Evolutionary conservation across 1,139 yeast species (phyloP).

Genomic region (Arxiozyma slooffiae): DNA sequence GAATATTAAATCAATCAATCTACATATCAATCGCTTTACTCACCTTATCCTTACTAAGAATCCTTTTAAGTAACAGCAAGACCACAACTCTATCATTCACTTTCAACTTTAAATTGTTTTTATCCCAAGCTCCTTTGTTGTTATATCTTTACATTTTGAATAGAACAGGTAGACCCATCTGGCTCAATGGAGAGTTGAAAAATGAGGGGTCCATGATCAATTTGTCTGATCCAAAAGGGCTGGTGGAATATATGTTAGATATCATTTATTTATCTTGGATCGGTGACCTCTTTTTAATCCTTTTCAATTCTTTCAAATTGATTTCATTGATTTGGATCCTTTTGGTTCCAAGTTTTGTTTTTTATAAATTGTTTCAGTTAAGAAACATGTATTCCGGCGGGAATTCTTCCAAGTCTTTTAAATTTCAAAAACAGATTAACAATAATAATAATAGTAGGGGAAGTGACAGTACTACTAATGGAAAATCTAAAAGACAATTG

Average conservation of each 20-base stretch:
- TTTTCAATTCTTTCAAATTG: constrained; percentile 18
- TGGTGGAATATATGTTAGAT: constrained; percentile 28
- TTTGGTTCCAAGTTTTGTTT: constrained; percentile 20
- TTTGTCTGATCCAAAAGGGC: constrained; percentile 19
- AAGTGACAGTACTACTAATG: constrained; percentile 10
- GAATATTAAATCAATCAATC: constrained; percentile 7
- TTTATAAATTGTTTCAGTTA: constrained; percentile 17
- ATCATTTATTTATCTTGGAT: constrained; percentile 25
- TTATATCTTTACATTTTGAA: constrained; percentile 23
- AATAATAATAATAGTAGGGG: constrained; percentile 4
- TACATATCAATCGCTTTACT: constrained; percentile 9
- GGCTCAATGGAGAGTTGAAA: constrained; percentile 7
- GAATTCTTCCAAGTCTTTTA: constrained; percentile 7
- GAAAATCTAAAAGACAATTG: no score
- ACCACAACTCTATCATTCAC: not conserved
- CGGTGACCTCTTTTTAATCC: constrained; percentile 17
- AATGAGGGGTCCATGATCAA: constrained; percentile 17
- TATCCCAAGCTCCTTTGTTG: constrained; percentile 20
- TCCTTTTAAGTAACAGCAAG: constrained; percentile 1
- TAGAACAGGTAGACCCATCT: constrained; percentile 24
- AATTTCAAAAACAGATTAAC: constrained; percentile 3
- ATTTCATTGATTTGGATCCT: constrained; percentile 18
- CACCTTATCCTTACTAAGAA: constrained; percentile 14
- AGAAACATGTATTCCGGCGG: no score
- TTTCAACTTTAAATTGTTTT: constrained; percentile 9